phyloP scores from a whole-genome alignment of 73 alveolate genomes.

The Paramecium tetraurelia region DNA sequence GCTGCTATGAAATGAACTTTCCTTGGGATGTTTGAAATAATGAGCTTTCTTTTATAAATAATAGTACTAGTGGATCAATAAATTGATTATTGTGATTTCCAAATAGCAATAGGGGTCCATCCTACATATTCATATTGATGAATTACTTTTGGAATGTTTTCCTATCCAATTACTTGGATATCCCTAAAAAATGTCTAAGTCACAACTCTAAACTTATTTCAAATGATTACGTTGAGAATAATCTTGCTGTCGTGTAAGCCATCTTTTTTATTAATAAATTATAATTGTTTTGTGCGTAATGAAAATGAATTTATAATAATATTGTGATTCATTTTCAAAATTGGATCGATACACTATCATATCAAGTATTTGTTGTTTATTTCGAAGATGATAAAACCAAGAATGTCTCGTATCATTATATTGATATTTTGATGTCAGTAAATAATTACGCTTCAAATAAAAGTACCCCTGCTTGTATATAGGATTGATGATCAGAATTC shows the following conservation, averaged over 20 bases:
- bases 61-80: constrained; percentile 88
- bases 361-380: too few species aligned
- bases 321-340: not conserved
- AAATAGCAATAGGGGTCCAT: constrained; percentile 91
- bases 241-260: constrained; percentile 8
- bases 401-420: not conserved
- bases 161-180: constrained; percentile 52
- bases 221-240: constrained; percentile 18
- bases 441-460: too few species aligned
- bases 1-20: constrained; percentile 79
- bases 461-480: too few species aligned
- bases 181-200: constrained; percentile 59
- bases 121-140: not conserved
- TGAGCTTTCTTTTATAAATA: constrained; percentile 68
- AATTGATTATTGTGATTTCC: constrained; percentile 96
- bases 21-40: constrained; percentile 64
- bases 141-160: constrained; percentile 54
- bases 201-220: constrained; percentile 6
- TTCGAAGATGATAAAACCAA: not conserved
- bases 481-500: too few species aligned
- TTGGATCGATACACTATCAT: not conserved
- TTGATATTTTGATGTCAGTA: not conserved
- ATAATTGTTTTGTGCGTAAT: not conserved
- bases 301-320: not conserved
- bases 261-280: not conserved